Evolutionary conservation across 1,284 basidiomycete species (phyloP), one percentile per base, ranked within the genome.

Genomic region (Earliella scabrosa): DNA sequence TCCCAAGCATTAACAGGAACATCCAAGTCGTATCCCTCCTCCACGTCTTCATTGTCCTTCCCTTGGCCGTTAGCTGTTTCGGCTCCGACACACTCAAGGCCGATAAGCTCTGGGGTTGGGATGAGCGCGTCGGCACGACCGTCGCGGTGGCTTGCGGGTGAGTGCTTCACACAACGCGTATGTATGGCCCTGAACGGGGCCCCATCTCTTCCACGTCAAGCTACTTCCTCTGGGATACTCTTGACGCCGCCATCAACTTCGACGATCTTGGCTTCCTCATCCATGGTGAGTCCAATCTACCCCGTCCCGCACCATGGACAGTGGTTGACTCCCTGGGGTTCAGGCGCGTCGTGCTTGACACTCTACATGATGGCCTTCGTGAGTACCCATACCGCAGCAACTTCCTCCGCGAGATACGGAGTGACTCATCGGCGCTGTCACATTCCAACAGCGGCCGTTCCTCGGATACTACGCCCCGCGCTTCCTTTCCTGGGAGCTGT

Each of bases 401-500:
- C 11, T 10, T 10, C 11, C 9, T 4, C 9, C 3, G 13, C 32
- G 32, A 34, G 32, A 34, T 10, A 2, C 50, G 13, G 29, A n/a
- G 13, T 36, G 32, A 35, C 39, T 45, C 4, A 43, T 39, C 23
- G 24, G 9, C n/a, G n/a, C n/a, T n/a, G n/a, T n/a, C n/a, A n/a
- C n/a, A n/a, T 1, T 29, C 34, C 54, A 11, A 38, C 64, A 92
- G 89, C 82, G 79, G 65, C 90, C 90, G 7, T 92, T 90, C 68
- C 74, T 88, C 44, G 81, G 83, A 6, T 92, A 90, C 72, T 91
- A 85, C 65, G 87, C 79, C 11, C 74, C 81, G 2, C 79, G 90
- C 21, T 92, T 86, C 71, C 72, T 92, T 39, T 74, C 92, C 20
- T 92, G 90, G 90, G 89, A 91, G 71, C 73, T 82, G 82, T 88